phyloP scores from a whole-genome alignment of 164 flowering plant genomes.

The Magnolia changhungtana region DNA sequence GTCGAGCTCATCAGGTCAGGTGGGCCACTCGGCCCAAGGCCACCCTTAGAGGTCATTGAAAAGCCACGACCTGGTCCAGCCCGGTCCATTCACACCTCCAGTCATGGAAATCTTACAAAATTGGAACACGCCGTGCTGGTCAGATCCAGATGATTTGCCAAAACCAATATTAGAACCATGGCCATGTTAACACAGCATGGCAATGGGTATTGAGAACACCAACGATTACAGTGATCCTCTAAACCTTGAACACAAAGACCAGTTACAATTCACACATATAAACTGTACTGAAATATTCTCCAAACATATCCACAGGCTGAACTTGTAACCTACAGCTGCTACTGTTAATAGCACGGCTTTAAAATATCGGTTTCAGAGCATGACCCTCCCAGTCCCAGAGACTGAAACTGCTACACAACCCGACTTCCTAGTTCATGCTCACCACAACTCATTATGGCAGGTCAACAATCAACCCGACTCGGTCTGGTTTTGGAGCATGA shows the following conservation, averaged over 20 bases:
- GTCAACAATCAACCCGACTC: no score
- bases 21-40: no score
- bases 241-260: no score
- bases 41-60: neutral
- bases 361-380: neutral
- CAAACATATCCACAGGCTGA: neutral
- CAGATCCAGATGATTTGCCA: neutral
- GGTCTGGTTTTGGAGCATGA: no score
- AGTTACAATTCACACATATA: neutral
- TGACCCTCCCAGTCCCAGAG: neutral
- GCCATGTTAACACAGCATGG: neutral
- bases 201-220: neutral
- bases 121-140: neutral
- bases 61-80: neutral
- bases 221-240: neutral
- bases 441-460: neutral
- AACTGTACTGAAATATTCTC: neutral
- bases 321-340: neutral
- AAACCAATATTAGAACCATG: no score
- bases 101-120: no score
- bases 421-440: neutral
- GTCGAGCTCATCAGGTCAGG: no score
- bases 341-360: neutral
- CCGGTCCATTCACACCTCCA: neutral
- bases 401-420: no score